phyloP scores from a whole-genome alignment of 306 rosid species.

The Trifolium fragiferum region DNA sequence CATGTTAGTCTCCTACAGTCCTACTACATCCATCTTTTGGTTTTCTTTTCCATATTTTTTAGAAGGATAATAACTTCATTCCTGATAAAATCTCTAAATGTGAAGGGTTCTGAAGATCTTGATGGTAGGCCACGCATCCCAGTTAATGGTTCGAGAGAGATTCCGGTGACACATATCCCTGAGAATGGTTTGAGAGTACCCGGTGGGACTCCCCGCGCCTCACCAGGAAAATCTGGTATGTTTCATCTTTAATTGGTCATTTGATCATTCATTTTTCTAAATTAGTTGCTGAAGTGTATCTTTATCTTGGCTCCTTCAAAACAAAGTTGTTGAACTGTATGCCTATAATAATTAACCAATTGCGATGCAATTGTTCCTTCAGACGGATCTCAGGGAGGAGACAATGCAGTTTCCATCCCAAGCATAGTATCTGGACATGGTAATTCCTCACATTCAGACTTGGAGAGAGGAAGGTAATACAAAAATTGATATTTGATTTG shows the following conservation, averaged over 20 bases:
- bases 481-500: conserved; percentile 20
- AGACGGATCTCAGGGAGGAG: conserved; percentile 56
- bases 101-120: conserved; percentile 66
- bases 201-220: conserved; percentile 45
- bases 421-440: conserved; percentile 72
- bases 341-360: conserved; percentile 30
- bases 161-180: neutral
- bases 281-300: conserved; percentile 2
- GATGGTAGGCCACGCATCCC: conserved; percentile 49
- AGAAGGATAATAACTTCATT: conserved; percentile 25
- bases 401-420: conserved; percentile 46
- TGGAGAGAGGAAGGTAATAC: conserved; percentile 60
- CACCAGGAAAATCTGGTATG: conserved; percentile 53
- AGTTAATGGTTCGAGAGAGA: neutral
- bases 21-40: conserved; percentile 6
- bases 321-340: neutral
- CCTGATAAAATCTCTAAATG: conserved; percentile 41
- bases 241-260: conserved; percentile 26
- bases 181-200: conserved; percentile 43
- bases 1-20: conserved; percentile 37
- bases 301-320: neutral
- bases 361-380: conserved; percentile 18
- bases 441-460: conserved; percentile 49
- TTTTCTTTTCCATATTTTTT: conserved; percentile 32
- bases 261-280: conserved; percentile 26